A percentile compares a stretch with the other conserved stretches of the same genome.
These are phyloP conservation scores for Ganoderma boninense DNA, from an alignment of 1,284 basidiomycete genomes.

Conservation along the genomic window DNA sequence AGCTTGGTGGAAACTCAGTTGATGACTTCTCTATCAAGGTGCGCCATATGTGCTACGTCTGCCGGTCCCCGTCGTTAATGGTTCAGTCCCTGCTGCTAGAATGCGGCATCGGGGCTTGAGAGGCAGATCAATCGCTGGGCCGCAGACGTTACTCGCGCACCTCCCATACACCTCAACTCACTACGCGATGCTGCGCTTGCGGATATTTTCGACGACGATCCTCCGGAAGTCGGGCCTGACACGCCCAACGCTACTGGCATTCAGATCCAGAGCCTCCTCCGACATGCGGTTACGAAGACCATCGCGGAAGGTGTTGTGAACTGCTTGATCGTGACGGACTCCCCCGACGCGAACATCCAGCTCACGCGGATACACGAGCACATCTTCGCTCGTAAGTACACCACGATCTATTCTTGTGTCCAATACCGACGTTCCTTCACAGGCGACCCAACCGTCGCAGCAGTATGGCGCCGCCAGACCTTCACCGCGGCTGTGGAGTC, in stretches of 20 bases:
- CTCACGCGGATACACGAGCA: conserved; percentile 85
- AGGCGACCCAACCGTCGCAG: conserved; percentile 84
- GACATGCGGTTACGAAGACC: conserved; percentile 79
- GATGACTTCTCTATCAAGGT: conserved; percentile 89
- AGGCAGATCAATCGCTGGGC: conserved; percentile 86
- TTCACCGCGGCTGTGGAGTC: conserved; percentile 82
- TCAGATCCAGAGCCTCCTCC: conserved; percentile 76
- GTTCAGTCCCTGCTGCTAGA: conserved; percentile 49
- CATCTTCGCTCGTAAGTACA: conserved; percentile 74
- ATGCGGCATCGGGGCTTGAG: conserved; percentile 79
- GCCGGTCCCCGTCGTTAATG: no score
- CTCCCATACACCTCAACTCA: conserved; percentile 60
- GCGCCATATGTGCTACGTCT: conserved; percentile 29
- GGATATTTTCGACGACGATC: conserved; percentile 60
- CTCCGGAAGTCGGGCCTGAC: conserved; percentile 29
- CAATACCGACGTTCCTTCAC: conserved; percentile 3
- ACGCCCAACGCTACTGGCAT: conserved; percentile 58
- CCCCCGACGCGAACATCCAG: conserved; percentile 80
- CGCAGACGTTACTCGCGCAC: conserved; percentile 69
- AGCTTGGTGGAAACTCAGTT: conserved; percentile 65
- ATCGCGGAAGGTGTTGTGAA: conserved; percentile 85
- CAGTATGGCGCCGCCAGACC: conserved; percentile 86
- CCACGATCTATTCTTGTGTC: neutral
- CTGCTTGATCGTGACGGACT: conserved; percentile 79
- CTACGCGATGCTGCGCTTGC: conserved; percentile 66